Base-by-base conservation (phyloP, 805 yeast genomes). In the Alloascoidea hylecoeti region DNA sequence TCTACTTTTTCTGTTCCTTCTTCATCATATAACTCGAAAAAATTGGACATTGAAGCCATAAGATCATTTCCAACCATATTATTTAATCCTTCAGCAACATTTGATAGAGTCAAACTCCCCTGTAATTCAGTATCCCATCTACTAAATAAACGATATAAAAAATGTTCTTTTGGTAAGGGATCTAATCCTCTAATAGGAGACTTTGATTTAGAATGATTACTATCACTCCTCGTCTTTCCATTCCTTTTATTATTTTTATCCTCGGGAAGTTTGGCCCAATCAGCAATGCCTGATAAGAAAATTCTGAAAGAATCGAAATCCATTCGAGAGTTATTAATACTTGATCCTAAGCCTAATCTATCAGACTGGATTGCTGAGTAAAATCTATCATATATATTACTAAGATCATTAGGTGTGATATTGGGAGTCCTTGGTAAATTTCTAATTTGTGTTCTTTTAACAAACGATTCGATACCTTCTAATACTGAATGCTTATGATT, bases 361-460 rank as follows among this genome's bases (percentile, higher is more conserved):
- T 71, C 65, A n/a, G 84, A 64, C 52, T 78, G 78, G 18, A 86
- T 69, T 9, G 83, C 78, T 23, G 74, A 71, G 50, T 88, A 85
- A 55, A 76, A 89, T 32, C 92, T 64, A 50, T 92, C 97, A 54
- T 92, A 89, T 3, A 86, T 63, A 39, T 79, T 71, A 3, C 85
- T 73, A 14, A 85, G 46, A 30, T 82, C 72, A 0, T 66, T 75
- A 17, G 57, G 63, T 3, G 65, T 53, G 23, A 89, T 58, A 50
- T 80, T 72, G 17, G 65, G 68, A 1, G 83, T 72, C 51, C 78
- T 78, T 27, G 94, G 89, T 39, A 89, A 61, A 55, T 85, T 88
- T 46, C 98, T 68, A 33, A 92, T 55, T 55, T 92, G 96, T 0
- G 96, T 84, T 41, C 95, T 68, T 56, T 89, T 92, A 27, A 92